Percentiles rank a stretch among this genome's conserved stretches.
These are phyloP conservation scores for Huiozyma naganishii DNA, from an alignment of 805 yeast genomes.

Conservation along the genomic window DNA sequence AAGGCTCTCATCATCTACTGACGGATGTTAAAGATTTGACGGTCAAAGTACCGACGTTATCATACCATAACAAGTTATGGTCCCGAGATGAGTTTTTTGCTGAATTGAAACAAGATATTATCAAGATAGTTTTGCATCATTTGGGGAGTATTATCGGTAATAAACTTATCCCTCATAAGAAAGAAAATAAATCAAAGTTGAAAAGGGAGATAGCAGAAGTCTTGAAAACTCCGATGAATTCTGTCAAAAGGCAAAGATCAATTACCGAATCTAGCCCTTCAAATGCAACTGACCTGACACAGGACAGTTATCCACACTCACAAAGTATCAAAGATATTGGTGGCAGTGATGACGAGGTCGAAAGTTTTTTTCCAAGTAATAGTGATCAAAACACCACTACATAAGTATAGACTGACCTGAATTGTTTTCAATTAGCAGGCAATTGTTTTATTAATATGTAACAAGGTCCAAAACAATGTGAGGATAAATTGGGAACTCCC, in stretches of 20 bases:
- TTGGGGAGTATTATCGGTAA: constrained; percentile 53
- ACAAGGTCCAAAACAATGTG: too few species aligned
- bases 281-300: neutral
- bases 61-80: constrained; percentile 43
- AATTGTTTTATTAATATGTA: too few species aligned
- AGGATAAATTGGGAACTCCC: too few species aligned
- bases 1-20: constrained; percentile 47
- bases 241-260: constrained; percentile 1
- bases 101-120: constrained; percentile 44
- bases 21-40: constrained; percentile 48
- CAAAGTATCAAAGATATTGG: neutral
- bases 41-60: constrained; percentile 40
- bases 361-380: constrained; percentile 10
- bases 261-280: constrained; percentile 2
- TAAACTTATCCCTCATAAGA: constrained; percentile 40
- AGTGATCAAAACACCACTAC: too few species aligned
- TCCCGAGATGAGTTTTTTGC: constrained; percentile 44
- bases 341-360: constrained; percentile 5
- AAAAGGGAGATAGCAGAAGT: constrained; percentile 14
- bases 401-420: too few species aligned
- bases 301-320: neutral
- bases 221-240: constrained; percentile 6
- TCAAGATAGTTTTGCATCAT: constrained; percentile 44
- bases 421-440: too few species aligned
- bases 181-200: constrained; percentile 22